phyloP scores from a whole-genome alignment of 1,284 basidiomycete genomes.

The Sporisorium graminicola region DNA sequence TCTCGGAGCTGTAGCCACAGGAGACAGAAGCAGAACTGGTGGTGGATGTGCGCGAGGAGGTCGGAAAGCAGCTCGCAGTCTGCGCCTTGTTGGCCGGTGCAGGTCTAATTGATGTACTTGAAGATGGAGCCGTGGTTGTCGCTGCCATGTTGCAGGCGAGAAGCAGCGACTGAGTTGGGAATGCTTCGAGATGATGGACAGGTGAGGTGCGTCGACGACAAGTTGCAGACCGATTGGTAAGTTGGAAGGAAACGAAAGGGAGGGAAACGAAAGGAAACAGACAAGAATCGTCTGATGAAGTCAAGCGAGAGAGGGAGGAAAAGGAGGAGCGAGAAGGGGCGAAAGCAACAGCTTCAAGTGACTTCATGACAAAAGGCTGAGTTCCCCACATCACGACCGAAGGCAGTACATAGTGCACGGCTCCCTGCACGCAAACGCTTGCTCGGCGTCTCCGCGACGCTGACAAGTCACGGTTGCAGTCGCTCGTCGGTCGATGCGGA shows the following conservation, averaged over 20 bases:
- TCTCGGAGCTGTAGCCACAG: not conserved
- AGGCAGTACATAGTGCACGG: conserved; percentile 12
- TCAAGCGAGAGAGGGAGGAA: not conserved
- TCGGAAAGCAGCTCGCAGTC: conserved; percentile 24
- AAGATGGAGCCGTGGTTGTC: not conserved
- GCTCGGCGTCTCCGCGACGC: not conserved
- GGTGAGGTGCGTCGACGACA: no score
- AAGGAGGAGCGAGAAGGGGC: not conserved
- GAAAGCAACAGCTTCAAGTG: not conserved
- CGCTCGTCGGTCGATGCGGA: conserved; percentile 14
- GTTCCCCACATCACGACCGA: not conserved
- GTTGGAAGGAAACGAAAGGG: no score
- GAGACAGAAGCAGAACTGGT: not conserved
- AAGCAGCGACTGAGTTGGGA: not conserved
- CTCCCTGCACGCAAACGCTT: conserved; percentile 7
- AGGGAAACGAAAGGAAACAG: no score
- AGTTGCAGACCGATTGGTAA: no score
- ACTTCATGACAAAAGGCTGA: conserved; percentile 1
- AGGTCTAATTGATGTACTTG: not conserved
- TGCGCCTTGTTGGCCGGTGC: not conserved
- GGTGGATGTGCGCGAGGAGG: conserved; percentile 13
- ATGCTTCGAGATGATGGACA: no score
- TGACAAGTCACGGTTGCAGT: not conserved
- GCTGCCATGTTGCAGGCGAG: not conserved
- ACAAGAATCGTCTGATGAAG: not conserved